A percentile compares a stretch with the other conserved stretches of the same genome.
phyloP scores from a whole-genome alignment of 2,329 filamentous ascomycete species.

The Cladosporium oxysporum region DNA sequence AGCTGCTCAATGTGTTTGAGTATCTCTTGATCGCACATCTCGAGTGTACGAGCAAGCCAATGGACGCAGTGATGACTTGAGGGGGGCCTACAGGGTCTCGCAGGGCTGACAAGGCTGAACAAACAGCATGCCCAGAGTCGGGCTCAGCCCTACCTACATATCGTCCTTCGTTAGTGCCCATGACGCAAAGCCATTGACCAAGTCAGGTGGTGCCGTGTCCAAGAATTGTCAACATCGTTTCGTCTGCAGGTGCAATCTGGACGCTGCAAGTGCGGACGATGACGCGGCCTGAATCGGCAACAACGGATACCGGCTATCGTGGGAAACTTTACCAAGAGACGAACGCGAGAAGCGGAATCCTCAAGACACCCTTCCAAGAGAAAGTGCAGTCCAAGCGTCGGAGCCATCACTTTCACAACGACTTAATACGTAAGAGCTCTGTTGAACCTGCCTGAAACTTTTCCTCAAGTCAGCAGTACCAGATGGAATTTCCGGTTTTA shows the following conservation, averaged over 20 bases:
- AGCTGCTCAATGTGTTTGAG: conserved; percentile 25
- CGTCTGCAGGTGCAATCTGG: background rate
- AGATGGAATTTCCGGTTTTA: too few species aligned
- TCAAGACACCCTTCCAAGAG: background rate
- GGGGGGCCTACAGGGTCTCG: background rate
- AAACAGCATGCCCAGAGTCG: background rate
- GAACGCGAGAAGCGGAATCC: background rate
- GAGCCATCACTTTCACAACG: too few species aligned
- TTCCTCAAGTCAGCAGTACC: too few species aligned
- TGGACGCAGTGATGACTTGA: background rate
- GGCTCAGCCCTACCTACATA: conserved; percentile 2
- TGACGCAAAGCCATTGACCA: background rate
- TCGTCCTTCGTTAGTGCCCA: background rate
- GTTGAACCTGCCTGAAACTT: too few species aligned
- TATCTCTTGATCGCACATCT: background rate
- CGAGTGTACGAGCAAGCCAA: background rate
- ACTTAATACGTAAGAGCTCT: too few species aligned
- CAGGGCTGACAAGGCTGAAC: background rate
- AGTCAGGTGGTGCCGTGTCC: background rate
- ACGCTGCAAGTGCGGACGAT: background rate
- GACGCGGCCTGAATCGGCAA: background rate
- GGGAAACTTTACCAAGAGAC: background rate
- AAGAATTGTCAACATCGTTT: background rate
- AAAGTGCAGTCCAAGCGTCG: background rate
- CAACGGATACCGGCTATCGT: background rate